Percentiles rank a stretch among this genome's conserved stretches.
phyloP scores from a whole-genome alignment of 148 eudicot genomes.

The Rhododendron vialii region DNA sequence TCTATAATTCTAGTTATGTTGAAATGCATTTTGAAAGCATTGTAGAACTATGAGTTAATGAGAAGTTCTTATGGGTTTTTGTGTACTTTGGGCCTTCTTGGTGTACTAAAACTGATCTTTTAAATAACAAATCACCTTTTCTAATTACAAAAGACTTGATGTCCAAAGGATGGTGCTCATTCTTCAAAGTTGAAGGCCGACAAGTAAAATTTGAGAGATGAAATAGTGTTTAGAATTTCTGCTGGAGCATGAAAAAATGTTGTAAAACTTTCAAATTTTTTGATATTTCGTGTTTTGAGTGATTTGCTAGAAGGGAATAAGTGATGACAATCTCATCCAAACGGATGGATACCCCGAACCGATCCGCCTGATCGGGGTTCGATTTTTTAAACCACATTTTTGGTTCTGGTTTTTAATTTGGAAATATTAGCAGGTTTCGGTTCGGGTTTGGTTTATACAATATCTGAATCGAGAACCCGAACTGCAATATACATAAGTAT shows the following conservation, averaged over 20 bases:
- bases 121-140: not conserved
- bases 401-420: too few relatives aligned
- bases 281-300: not conserved
- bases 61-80: not conserved
- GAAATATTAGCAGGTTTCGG: too few relatives aligned
- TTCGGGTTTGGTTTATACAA: too few relatives aligned
- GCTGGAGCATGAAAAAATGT: not conserved
- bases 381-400: too few relatives aligned
- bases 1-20: not conserved
- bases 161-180: not conserved
- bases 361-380: too few relatives aligned
- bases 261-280: not conserved
- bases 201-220: not conserved
- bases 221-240: not conserved
- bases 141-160: not conserved
- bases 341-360: too few relatives aligned
- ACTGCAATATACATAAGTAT: not conserved
- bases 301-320: not conserved
- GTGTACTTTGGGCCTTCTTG: not conserved
- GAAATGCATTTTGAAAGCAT: not conserved
- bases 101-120: too few relatives aligned
- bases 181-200: not conserved
- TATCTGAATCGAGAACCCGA: not conserved
- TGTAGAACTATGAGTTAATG: not conserved
- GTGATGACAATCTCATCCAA: too few relatives aligned